phyloP scores from a whole-genome alignment of 2,329 filamentous ascomycete genomes.

The Colletotrichum navitas region DNA sequence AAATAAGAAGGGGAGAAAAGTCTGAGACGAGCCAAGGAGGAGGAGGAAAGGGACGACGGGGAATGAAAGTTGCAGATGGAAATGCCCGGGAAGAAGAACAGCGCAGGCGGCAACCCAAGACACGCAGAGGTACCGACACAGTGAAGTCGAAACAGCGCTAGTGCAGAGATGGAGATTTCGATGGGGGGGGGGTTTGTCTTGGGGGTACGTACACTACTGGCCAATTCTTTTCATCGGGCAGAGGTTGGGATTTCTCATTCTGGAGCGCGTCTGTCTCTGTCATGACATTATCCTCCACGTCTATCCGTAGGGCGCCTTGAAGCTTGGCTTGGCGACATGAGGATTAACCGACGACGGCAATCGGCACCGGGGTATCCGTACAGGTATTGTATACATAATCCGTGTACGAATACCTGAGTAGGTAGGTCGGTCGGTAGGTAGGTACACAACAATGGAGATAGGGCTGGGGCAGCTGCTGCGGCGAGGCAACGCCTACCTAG shows the following conservation, averaged over 20 bases:
- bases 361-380: not conserved
- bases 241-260: not conserved
- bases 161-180: conserved; percentile 32
- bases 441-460: not conserved
- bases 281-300: not conserved
- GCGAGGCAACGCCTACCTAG: not conserved
- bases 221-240: not conserved
- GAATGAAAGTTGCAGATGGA: conserved; percentile 14
- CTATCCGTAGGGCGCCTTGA: not conserved
- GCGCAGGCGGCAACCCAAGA: conserved; percentile 29
- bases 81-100: conserved; percentile 28
- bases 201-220: not conserved
- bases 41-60: not conserved
- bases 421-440: no score
- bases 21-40: not conserved
- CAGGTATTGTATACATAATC: not conserved
- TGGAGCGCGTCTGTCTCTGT: conserved; percentile 24
- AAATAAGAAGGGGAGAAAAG: not conserved
- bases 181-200: conserved; percentile 9
- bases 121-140: conserved; percentile 30
- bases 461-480: not conserved
- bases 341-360: not conserved
- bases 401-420: not conserved
- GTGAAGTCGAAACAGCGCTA: conserved; percentile 37
- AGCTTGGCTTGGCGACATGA: not conserved